Conservation (phyloP, 2,329 filamentous ascomycete genomes). For the Colletotrichum lentis region DNA sequence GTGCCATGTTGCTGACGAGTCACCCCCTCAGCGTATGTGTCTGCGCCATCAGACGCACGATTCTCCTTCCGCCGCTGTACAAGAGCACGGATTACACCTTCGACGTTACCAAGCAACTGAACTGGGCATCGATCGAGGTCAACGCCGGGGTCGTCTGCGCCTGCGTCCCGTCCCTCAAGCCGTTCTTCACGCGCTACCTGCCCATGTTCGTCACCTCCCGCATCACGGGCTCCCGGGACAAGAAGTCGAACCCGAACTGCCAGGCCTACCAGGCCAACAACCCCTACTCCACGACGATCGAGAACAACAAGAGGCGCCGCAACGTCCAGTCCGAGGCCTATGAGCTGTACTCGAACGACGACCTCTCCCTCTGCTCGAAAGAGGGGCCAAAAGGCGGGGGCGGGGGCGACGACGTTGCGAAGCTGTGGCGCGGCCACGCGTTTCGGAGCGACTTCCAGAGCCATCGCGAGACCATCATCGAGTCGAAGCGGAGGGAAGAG, state of each 20-base stretch:
- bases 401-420: too few species aligned
- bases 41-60: constrained; percentile 45
- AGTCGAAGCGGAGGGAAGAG: constrained; percentile 1
- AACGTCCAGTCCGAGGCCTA: constrained; percentile 35
- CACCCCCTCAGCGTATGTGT: constrained; percentile 41
- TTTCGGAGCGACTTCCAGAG: constrained; percentile 11
- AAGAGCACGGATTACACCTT: constrained; percentile 43
- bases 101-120: constrained; percentile 44
- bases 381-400: neutral
- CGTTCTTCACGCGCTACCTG: constrained; percentile 39
- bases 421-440: constrained; percentile 31
- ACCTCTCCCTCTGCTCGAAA: constrained; percentile 15
- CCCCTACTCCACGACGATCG: constrained; percentile 26
- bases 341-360: constrained; percentile 33
- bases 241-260: constrained; percentile 7
- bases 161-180: constrained; percentile 38
- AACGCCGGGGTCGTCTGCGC: constrained; percentile 38
- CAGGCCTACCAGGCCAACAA: constrained; percentile 13
- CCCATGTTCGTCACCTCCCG: constrained; percentile 33
- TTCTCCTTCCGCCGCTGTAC: constrained; percentile 43
- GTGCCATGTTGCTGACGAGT: neutral
- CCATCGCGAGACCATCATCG: constrained; percentile 5
- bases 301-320: constrained; percentile 36
- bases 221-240: constrained; percentile 3
- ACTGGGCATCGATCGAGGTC: constrained; percentile 41